Evolutionary conservation across 208 protist genomes (phyloP), one percentile per base, ranked within the genome.

Genomic region (Entamoeba invadens): DNA sequence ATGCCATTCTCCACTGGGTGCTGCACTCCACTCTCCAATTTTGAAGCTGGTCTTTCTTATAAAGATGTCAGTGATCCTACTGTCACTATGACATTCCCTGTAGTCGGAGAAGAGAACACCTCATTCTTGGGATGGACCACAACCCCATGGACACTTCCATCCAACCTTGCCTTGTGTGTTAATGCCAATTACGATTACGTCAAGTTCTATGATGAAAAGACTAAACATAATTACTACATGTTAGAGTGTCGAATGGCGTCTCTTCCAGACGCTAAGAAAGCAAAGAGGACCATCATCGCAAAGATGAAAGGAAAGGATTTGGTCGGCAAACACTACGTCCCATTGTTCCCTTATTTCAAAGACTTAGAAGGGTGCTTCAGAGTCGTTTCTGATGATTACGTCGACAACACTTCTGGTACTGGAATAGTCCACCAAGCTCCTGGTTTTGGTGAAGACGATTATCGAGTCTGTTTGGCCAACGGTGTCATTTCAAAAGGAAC

Each of bases 391-490:
- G 99, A 98, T 96, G 94, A 94, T 12, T 99, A 99, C 96, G 99
- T 99, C 47, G 98, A 98, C 44, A 97, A 97, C 68, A 98, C 98
- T 94, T 96, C 94, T 46, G 99, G 99, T 97, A 99, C 98, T n/a
- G 99, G 99, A 96, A 97, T 99, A 47, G 99, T 99, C 4, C 99
- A 99, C 95, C 96, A 97, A 93, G 98, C 99, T 44, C 99, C 99
- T 31, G 98, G 97, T 45, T 99, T 99, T 96, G 99, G 99, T 97
- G 99, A 99, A 96, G 99, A 99, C 94, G 99, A 99, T 98, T 93
- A 50, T 46, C 35, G 95, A 35, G 97, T 98, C 10, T 99, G 98
- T 96, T 93, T 99, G 31, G 95, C 95, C 45, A 44, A 97, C 93
- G 98, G 97, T n/a, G 95, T 99, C 50, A 97, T 99, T 77, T n/a